A percentile compares a stretch with the other conserved stretches of the same genome.
These are phyloP conservation scores for Didymella lethalis DNA, from an alignment of 2,329 filamentous ascomycete species.

Conservation along the genomic window DNA sequence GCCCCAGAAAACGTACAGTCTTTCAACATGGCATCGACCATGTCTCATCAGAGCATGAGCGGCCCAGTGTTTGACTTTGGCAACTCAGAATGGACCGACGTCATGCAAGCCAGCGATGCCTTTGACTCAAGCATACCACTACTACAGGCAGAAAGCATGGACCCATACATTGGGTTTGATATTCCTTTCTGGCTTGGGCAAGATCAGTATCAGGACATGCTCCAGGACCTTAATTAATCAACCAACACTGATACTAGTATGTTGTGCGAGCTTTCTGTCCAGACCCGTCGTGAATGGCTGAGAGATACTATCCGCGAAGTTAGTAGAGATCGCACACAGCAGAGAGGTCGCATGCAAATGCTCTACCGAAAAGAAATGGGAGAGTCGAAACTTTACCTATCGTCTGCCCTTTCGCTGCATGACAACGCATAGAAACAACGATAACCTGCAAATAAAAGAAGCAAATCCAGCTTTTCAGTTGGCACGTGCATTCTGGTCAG, in stretches of 20 bases:
- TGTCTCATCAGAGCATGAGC: not conserved
- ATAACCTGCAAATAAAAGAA: no score
- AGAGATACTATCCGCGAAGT: no score
- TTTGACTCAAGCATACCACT: not conserved
- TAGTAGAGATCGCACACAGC: no score
- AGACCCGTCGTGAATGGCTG: not conserved
- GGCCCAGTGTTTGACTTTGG: constrained; percentile 13
- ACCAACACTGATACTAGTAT: not conserved
- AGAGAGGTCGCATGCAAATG: no score
- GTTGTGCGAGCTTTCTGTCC: not conserved
- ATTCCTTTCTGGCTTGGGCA: constrained; percentile 50
- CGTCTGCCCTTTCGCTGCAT: no score
- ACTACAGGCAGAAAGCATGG: constrained; percentile 23
- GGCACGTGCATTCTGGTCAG: no score
- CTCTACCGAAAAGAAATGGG: no score
- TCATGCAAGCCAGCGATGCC: constrained; percentile 12
- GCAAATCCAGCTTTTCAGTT: no score
- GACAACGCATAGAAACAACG: no score
- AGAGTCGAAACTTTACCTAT: no score
- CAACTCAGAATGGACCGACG: constrained; percentile 21
- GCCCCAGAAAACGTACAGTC: not conserved
- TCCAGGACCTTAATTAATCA: constrained; percentile 17
- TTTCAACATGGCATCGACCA: not conserved
- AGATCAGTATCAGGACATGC: constrained; percentile 41
- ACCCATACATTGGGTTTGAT: constrained; percentile 47